These are phyloP conservation scores for Penicillium chermesinum DNA, from an alignment of 495 filamentous ascomycete species.

Conservation along the genomic window DNA sequence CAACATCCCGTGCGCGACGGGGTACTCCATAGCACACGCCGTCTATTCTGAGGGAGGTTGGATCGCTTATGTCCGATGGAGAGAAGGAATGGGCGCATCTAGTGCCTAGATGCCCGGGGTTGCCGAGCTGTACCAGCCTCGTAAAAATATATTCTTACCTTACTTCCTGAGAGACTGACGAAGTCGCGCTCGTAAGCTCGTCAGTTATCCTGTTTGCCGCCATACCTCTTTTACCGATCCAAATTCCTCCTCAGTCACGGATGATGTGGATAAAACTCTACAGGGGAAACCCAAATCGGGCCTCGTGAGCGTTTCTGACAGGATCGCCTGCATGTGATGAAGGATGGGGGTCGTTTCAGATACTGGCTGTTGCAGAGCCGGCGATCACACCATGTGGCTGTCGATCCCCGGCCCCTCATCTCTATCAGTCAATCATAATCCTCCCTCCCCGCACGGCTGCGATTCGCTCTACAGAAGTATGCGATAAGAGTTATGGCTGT, in stretches of 20 bases:
- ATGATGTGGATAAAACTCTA: background rate
- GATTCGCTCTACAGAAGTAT: background rate
- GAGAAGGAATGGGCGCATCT: too few relatives aligned
- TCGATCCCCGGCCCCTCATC: background rate
- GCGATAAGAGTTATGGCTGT: too few relatives aligned
- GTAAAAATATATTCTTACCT: too few relatives aligned
- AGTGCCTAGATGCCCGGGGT: too few relatives aligned
- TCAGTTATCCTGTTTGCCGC: too few relatives aligned
- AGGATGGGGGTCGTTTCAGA: conserved; percentile 3
- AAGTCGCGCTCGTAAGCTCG: too few relatives aligned
- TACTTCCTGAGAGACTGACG: too few relatives aligned
- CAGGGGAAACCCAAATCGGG: background rate
- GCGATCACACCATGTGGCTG: conserved; percentile 4
- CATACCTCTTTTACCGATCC: too few relatives aligned
- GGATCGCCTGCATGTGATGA: background rate
- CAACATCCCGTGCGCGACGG: too few relatives aligned
- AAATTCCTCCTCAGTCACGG: background rate
- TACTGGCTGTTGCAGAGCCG: background rate
- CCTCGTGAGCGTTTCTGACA: background rate
- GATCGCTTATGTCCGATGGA: background rate
- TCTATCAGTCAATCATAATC: background rate
- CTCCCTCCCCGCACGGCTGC: background rate
- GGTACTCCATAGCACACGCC: too few relatives aligned
- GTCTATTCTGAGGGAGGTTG: background rate
- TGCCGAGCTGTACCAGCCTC: too few relatives aligned